Conservation (phyloP, 2,329 filamentous ascomycete genomes). For the Neofusicoccum kwambonambiense region DNA sequence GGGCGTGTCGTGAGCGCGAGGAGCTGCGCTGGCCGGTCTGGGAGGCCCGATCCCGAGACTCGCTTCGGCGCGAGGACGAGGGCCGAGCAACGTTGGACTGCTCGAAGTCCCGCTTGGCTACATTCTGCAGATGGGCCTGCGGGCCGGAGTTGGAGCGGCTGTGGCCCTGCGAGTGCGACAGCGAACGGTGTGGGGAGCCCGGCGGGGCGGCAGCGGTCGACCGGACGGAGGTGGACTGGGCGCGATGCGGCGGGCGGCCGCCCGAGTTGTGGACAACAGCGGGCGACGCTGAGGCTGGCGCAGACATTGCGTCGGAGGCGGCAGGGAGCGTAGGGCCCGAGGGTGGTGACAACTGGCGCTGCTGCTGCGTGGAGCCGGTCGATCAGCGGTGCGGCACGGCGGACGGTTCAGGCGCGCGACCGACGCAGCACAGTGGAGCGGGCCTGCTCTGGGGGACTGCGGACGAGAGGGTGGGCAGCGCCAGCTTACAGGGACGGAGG, state of each 20-base stretch:
- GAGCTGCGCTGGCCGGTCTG: constrained; percentile 33
- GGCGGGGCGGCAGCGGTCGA: constrained; percentile 25
- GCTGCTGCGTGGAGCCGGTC: constrained; percentile 22
- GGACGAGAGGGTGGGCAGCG: background rate
- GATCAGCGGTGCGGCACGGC: constrained; percentile 6
- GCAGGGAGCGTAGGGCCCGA: constrained; percentile 26
- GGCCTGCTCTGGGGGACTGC: background rate
- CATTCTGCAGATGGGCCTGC: constrained; percentile 50
- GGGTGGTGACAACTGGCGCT: constrained; percentile 3
- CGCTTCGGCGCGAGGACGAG: constrained; percentile 59
- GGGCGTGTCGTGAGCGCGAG: constrained; percentile 35
- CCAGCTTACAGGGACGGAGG: constrained; percentile 4
- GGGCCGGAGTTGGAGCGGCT: constrained; percentile 32
- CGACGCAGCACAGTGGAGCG: constrained; percentile 1
- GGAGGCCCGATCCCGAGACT: constrained; percentile 60
- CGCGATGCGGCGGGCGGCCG: constrained; percentile 36
- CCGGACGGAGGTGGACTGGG: constrained; percentile 35
- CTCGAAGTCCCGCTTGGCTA: constrained; percentile 71
- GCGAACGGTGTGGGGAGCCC: constrained; percentile 34
- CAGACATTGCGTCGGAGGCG: constrained; percentile 35
- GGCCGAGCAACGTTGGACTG: constrained; percentile 62
- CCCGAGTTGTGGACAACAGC: constrained; percentile 38
- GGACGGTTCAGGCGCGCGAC: constrained; percentile 14
- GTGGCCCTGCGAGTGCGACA: constrained; percentile 33
- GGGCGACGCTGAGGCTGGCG: constrained; percentile 42